These are phyloP conservation scores for Lyophyllum shimeji DNA, from an alignment of 768 basidiomycete genomes.

Conservation along the genomic window DNA sequence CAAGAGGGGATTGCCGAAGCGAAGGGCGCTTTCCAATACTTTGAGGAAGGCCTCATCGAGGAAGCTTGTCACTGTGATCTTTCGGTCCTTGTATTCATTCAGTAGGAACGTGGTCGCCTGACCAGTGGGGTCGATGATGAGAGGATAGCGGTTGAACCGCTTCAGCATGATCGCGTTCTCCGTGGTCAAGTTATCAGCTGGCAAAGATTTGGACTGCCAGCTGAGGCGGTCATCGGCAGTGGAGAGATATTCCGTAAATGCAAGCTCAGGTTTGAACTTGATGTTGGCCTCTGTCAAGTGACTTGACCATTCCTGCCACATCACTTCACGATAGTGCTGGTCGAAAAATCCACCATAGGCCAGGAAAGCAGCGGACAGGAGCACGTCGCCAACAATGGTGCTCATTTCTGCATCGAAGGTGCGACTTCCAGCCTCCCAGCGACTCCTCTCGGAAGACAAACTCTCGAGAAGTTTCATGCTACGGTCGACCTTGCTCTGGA, in stretches of 20 bases:
- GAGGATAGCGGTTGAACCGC: slow-evolving; percentile 94
- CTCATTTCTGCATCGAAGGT: slow-evolving; percentile 98
- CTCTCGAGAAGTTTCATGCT: slow-evolving; percentile 94
- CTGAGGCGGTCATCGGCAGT: slow-evolving; percentile 93
- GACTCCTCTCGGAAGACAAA: slow-evolving; percentile 88
- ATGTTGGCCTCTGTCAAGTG: slow-evolving; percentile 89
- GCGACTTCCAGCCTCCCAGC: slow-evolving; percentile 94
- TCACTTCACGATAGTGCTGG: slow-evolving; percentile 94
- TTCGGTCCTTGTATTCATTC: slow-evolving; percentile 93
- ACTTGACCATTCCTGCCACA: slow-evolving; percentile 94
- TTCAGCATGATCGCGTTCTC: slow-evolving; percentile 99
- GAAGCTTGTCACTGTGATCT: slow-evolving; percentile 98
- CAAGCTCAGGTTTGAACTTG: slow-evolving; percentile 90
- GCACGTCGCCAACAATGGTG: slow-evolving; percentile 95
- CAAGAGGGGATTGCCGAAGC: slow-evolving; percentile 95
- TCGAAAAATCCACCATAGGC: slow-evolving; percentile 99
- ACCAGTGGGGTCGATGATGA: slow-evolving; percentile 97
- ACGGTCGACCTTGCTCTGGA: slow-evolving; percentile 95
- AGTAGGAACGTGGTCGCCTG: slow-evolving; percentile 94
- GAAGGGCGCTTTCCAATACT: slow-evolving; percentile 96
- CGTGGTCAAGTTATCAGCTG: slow-evolving; percentile 91
- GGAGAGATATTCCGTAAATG: slow-evolving; percentile 93
- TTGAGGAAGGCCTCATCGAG: slow-evolving; percentile 98
- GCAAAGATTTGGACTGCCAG: slow-evolving; percentile 96
- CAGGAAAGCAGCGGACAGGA: slow-evolving; percentile 93